These are phyloP conservation scores for Chamaecrista fasciculata DNA, from an alignment of 306 rosid species.

Conservation along the genomic window DNA sequence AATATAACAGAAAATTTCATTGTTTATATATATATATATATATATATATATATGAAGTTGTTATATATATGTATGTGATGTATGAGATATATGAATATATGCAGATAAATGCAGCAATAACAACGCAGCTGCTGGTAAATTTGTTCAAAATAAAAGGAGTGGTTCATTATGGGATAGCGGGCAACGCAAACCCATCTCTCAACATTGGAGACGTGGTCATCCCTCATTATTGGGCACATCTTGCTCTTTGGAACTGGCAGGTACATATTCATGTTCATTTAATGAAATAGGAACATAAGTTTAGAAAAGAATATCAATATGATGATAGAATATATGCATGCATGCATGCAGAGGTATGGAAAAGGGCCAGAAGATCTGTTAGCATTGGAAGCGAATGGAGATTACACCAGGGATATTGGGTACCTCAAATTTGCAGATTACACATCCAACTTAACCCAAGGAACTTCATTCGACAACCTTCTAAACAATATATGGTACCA, in stretches of 20 bases:
- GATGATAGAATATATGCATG: no score
- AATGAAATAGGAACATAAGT: no score
- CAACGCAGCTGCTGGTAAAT: slow-evolving; percentile 62
- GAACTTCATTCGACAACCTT: slow-evolving; percentile 32
- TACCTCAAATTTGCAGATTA: slow-evolving; percentile 45
- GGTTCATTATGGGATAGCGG: slow-evolving; percentile 71
- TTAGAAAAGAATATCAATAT: no score
- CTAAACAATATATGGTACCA: slow-evolving; percentile 68
- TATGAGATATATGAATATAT: background rate
- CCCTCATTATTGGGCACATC: slow-evolving; percentile 53
- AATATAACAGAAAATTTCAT: no score
- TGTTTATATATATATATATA: no score
- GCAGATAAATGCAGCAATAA: slow-evolving; percentile 62
- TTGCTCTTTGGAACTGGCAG: slow-evolving; percentile 75
- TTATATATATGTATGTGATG: no score
- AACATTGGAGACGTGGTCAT: slow-evolving; percentile 61
- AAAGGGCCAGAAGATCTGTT: slow-evolving; percentile 37
- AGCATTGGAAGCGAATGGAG: slow-evolving; percentile 51
- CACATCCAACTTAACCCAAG: slow-evolving; percentile 34
- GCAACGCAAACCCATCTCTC: slow-evolving; percentile 59
- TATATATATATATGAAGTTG: no score
- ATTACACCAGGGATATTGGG: slow-evolving; percentile 47
- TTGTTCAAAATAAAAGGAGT: slow-evolving; percentile 52
- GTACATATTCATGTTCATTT: no score
- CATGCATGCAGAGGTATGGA: slow-evolving; percentile 48